Evolutionary conservation across 1,284 basidiomycete genomes (phyloP).

Genomic region (Jaminaea rosea): DNA sequence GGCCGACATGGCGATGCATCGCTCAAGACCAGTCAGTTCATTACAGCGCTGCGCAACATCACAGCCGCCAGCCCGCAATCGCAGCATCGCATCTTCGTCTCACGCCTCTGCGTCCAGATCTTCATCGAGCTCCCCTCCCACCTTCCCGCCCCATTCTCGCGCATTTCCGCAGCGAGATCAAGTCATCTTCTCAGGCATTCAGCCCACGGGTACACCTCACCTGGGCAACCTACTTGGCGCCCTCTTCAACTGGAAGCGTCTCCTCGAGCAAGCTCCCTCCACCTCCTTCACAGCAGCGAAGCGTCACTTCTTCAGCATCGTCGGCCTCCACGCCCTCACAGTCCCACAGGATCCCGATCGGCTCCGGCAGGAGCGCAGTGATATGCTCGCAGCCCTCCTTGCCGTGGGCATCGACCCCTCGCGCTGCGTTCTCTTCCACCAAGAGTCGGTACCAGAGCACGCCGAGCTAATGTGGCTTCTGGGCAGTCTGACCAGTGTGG

Average conservation of each 20-base stretch:
- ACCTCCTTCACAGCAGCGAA: background rate
- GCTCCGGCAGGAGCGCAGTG: conserved; percentile 50
- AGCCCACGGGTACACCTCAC: conserved; percentile 76
- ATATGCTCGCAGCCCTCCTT: conserved; percentile 73
- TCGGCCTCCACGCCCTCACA: conserved; percentile 56
- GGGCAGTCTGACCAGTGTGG: conserved; percentile 72
- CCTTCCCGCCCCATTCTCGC: too few relatives aligned
- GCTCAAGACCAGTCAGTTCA: too few relatives aligned
- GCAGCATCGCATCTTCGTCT: too few relatives aligned
- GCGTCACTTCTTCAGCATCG: conserved; percentile 64
- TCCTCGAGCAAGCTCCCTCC: conserved; percentile 54
- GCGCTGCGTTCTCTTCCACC: conserved; percentile 70
- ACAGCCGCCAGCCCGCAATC: too few relatives aligned
- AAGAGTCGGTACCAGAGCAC: conserved; percentile 78
- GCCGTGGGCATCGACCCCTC: conserved; percentile 76
- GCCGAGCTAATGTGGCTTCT: conserved; percentile 85
- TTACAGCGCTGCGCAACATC: too few relatives aligned
- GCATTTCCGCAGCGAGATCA: too few relatives aligned
- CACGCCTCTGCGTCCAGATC: too few relatives aligned
- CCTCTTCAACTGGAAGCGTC: conserved; percentile 72
- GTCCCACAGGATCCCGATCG: conserved; percentile 26
- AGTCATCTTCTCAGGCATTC: conserved; percentile 71
- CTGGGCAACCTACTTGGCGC: conserved; percentile 90
- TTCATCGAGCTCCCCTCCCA: too few relatives aligned
- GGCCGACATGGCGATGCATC: too few relatives aligned